Evolutionary conservation across 2,329 filamentous ascomycete genomes (phyloP).

Genomic region (Fusarium papillatum): DNA sequence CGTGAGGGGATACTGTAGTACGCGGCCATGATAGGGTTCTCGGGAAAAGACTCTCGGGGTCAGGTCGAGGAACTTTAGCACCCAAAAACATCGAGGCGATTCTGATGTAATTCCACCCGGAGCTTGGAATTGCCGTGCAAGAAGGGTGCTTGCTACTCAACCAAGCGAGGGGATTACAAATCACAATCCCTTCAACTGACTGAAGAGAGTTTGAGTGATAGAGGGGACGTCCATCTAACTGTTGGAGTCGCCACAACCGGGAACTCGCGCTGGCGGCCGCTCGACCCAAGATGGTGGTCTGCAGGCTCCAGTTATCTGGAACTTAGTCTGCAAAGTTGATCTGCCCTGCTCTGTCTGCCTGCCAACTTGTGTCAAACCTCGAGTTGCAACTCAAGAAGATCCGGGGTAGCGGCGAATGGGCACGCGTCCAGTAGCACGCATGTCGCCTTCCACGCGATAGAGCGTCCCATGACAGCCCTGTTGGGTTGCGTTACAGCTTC

Average conservation of each 20-base stretch:
- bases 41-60: background rate
- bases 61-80: background rate
- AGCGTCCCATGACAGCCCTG: slow-evolving; percentile 5
- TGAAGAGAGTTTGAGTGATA: slow-evolving; percentile 17
- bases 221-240: background rate
- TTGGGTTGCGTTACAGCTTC: slow-evolving; percentile 11
- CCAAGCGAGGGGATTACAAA: slow-evolving; percentile 25
- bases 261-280: slow-evolving; percentile 21
- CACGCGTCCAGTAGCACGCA: background rate
- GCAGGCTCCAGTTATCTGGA: slow-evolving; percentile 4
- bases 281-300: background rate
- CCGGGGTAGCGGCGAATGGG: slow-evolving; percentile 30
- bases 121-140: slow-evolving; percentile 2
- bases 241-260: slow-evolving; percentile 30
- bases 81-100: background rate
- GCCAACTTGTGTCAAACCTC: slow-evolving; percentile 17
- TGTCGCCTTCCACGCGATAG: slow-evolving; percentile 3
- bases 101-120: slow-evolving; percentile 26
- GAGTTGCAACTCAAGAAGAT: slow-evolving; percentile 13
- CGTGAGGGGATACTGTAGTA: background rate
- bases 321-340: slow-evolving; percentile 14
- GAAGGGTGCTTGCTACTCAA: background rate
- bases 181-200: slow-evolving; percentile 9
- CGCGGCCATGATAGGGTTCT: background rate
- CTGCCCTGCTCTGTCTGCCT: slow-evolving; percentile 9